A percentile compares a stretch with the other conserved stretches of the same genome.
These are phyloP conservation scores for Phytopythium chamaehyphon DNA, from an alignment of 352 stramenopile species.

Conservation along the genomic window DNA sequence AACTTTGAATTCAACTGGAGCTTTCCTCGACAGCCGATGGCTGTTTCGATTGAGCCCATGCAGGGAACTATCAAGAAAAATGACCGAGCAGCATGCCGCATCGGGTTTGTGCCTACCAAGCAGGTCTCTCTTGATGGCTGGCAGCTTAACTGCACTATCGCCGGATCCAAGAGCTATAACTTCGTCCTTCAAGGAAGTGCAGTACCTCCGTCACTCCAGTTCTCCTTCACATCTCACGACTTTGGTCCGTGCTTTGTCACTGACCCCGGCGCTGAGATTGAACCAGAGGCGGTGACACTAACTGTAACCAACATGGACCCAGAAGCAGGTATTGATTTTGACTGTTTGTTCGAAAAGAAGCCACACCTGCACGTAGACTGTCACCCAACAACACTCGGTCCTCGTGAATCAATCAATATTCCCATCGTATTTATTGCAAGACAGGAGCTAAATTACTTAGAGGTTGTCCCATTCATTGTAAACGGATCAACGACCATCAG, in stretches of 20 bases:
- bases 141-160: constrained; percentile 79
- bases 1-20: constrained; percentile 93
- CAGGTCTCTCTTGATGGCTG: constrained; percentile 71
- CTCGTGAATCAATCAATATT: constrained; percentile 72
- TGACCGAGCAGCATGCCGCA: constrained; percentile 65
- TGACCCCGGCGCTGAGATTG: constrained; percentile 52
- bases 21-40: constrained; percentile 29
- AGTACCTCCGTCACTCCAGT: constrained; percentile 82
- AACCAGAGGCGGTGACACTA: constrained; percentile 54
- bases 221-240: constrained; percentile 88
- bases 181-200: constrained; percentile 71
- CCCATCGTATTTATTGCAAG: constrained; percentile 86
- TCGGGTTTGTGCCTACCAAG: constrained; percentile 76
- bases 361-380: constrained; percentile 82
- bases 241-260: constrained; percentile 92
- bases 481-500: constrained; percentile 85
- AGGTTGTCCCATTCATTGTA: constrained; percentile 88
- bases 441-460: constrained; percentile 78
- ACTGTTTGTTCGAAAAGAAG: constrained; percentile 90
- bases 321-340: constrained; percentile 73
- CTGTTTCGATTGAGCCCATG: constrained; percentile 60
- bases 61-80: constrained; percentile 88
- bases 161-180: constrained; percentile 79
- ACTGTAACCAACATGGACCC: constrained; percentile 88
- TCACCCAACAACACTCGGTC: constrained; percentile 73